Evolutionary conservation across 306 rosid genomes (phyloP), one percentile per base, ranked within the genome.

Genomic region (Corylus americana): DNA sequence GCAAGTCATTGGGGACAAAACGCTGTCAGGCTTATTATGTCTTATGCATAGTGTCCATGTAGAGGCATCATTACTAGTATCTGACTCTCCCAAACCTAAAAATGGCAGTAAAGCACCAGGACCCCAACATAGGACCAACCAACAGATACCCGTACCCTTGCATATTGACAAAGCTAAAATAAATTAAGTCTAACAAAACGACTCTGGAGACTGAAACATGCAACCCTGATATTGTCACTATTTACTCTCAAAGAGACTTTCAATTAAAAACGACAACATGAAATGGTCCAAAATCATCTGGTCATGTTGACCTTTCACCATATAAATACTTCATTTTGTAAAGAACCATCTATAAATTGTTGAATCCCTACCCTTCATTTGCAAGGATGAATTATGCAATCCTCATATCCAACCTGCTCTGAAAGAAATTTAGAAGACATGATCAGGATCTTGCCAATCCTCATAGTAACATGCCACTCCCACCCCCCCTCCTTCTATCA

Each of bases 151-250:
- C 54, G 17, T n/a, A 50, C 31, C 51, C 50, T 47, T 20, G 50
- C 76, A 80, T 11, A 74, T 44, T 70, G 75, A 61, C 74, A 70
- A 16, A 59, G 13, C 70, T 45, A 71, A 54, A 57, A 55, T 54
- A 3, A 55, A 0, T n/a, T 18, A 57, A n/a, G 29, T 6, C 17
- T 18, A n/a, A 57, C 11, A 57, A 57, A 57, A 57, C 20, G 29
- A 6, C 59, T 1, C 8, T 54, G 59, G 59, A 18, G 22, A 54
- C 59, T 54, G 59, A 54, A 54, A 2, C 20, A 54, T 16, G 59
- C 59, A 54, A 54, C 59, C 55, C 16, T 11, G 13, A 54, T 14
- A 17, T 10, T 5, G 1, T 54, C 8, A 54, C n/a, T 1, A 18
- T 16, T 54, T 57, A 57, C 7, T 57, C 63, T 20, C 29, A 7